These are phyloP conservation scores for Trichoderma atroviride DNA, from an alignment of 2,329 filamentous ascomycete genomes.

Conservation along the genomic window DNA sequence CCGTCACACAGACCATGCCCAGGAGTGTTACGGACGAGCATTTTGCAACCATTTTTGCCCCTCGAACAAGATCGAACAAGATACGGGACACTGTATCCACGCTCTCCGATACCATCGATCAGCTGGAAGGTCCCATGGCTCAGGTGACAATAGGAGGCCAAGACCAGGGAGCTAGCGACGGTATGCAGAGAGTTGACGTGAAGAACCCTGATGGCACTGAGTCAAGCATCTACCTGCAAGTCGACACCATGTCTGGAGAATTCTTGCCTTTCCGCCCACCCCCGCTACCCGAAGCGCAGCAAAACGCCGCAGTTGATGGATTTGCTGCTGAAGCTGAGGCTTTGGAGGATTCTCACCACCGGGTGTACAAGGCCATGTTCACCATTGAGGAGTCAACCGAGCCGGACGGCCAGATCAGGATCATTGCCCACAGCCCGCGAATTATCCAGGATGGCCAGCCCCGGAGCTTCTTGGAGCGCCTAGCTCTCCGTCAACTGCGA, in stretches of 20 bases:
- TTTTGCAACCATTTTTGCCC: conserved; percentile 82
- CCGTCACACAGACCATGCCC: conserved; percentile 79
- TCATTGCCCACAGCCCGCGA: conserved; percentile 62
- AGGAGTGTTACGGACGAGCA: conserved; percentile 69
- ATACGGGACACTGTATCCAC: conserved; percentile 68
- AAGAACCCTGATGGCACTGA: conserved; percentile 60
- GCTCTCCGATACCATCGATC: conserved; percentile 61
- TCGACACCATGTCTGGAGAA: conserved; percentile 68
- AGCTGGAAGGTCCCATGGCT: conserved; percentile 61
- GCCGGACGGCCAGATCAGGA: conserved; percentile 60
- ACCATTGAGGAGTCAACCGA: conserved; percentile 69
- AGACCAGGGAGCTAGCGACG: conserved; percentile 48
- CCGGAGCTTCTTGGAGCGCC: conserved; percentile 69
- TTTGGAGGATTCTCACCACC: conserved; percentile 48
- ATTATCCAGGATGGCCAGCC: conserved; percentile 54
- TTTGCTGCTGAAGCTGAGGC: conserved; percentile 39
- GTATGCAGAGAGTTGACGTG: conserved; percentile 54
- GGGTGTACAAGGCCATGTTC: conserved; percentile 65
- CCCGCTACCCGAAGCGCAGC: conserved; percentile 69
- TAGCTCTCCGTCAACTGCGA: conserved; percentile 64
- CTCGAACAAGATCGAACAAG: conserved; percentile 53
- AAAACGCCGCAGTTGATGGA: conserved; percentile 44
- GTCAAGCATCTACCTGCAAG: conserved; percentile 64
- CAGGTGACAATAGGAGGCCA: conserved; percentile 52
- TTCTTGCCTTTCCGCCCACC: conserved; percentile 84